These are phyloP conservation scores for Candida orba DNA, from an alignment of 805 yeast species.

Conservation along the genomic window DNA sequence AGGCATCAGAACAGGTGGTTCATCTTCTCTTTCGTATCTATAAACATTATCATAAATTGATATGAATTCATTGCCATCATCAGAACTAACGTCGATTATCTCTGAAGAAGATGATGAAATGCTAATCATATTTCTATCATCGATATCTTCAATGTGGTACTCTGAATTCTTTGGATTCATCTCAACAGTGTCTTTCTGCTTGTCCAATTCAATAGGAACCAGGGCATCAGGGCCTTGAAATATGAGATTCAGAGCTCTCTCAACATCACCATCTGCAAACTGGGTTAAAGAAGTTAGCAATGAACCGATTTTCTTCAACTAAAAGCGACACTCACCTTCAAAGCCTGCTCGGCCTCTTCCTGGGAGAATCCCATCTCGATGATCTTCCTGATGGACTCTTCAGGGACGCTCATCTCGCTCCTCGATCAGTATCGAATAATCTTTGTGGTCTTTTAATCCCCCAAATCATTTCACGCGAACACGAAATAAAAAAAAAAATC, in stretches of 20 bases:
- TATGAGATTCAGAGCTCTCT: conserved; percentile 29
- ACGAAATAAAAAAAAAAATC: not conserved
- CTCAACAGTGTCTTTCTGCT: not conserved
- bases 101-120: not conserved
- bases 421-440: not conserved
- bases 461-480: not conserved
- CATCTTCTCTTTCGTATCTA: conserved; percentile 18
- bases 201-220: no score
- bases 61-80: not conserved
- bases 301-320: not conserved
- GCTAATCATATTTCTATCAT: not conserved
- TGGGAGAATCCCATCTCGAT: conserved; percentile 34
- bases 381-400: conserved; percentile 7
- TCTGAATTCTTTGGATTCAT: not conserved
- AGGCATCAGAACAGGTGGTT: conserved; percentile 32
- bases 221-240: conserved; percentile 11
- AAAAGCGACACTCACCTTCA: conserved; percentile 15
- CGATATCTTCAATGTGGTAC: not conserved
- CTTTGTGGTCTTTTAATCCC: not conserved
- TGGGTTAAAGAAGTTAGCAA: not conserved
- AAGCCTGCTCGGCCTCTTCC: conserved; percentile 33
- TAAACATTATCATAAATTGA: conserved; percentile 28
- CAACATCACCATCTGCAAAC: conserved; percentile 23
- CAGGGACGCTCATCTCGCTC: not conserved
- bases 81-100: not conserved